These are phyloP conservation scores for Cryptococcus sp. DNA, from an alignment of 1,284 basidiomycete species.

Conservation along the genomic window DNA sequence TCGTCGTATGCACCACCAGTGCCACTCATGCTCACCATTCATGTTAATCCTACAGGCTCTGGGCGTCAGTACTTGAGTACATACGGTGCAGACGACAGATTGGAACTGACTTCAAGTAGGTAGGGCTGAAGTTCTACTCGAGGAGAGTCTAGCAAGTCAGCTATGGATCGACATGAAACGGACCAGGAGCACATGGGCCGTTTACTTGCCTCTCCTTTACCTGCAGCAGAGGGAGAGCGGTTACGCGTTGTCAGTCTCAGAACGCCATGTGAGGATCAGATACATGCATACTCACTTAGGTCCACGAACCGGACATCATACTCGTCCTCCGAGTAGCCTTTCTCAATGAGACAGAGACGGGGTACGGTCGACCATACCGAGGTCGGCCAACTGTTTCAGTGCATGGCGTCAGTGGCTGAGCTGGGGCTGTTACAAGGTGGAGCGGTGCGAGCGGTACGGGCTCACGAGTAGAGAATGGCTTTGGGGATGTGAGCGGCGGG, in stretches of 20 bases:
- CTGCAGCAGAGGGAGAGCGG: slow-evolving; percentile 20
- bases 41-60: slow-evolving; percentile 65
- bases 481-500: slow-evolving; percentile 30
- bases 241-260: background rate
- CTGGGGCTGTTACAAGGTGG: background rate
- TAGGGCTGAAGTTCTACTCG: slow-evolving; percentile 48
- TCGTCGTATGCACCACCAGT: background rate
- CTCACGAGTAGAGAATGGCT: slow-evolving; percentile 47
- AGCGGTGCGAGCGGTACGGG: background rate
- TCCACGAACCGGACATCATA: slow-evolving; percentile 47
- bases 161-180: background rate
- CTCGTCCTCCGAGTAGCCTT: slow-evolving; percentile 50
- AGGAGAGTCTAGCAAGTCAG: background rate
- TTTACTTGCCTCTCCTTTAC: slow-evolving; percentile 46
- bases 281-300: slow-evolving; percentile 36
- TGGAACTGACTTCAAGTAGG: slow-evolving; percentile 46
- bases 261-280: background rate
- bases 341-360: slow-evolving; percentile 48
- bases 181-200: background rate
- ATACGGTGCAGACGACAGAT: background rate
- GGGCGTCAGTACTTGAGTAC: background rate
- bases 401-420: slow-evolving; percentile 1
- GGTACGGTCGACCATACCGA: slow-evolving; percentile 51
- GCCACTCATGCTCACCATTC: slow-evolving; percentile 55
- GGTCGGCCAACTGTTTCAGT: slow-evolving; percentile 37